Conservation (phyloP, 768 basidiomycete species). For the Tricholoma terreum region DNA sequence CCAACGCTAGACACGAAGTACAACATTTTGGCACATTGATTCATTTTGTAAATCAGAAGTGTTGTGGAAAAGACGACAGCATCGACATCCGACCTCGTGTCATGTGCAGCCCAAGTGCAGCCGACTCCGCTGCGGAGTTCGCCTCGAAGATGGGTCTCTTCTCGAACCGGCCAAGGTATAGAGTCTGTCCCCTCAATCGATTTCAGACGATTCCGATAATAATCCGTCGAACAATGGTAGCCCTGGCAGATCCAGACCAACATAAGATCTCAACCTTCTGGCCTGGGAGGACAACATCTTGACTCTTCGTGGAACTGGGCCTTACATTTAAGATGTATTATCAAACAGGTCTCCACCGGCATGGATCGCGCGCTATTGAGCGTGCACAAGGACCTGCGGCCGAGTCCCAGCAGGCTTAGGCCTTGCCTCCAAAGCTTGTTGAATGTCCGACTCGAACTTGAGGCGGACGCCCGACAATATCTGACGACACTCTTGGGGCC, state of each 20-base stretch:
- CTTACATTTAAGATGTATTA: neutral
- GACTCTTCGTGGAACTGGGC: conserved; percentile 28
- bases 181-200: conserved; percentile 30
- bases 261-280: neutral
- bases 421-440: too few relatives aligned
- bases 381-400: neutral
- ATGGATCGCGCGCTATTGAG: neutral
- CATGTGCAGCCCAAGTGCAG: too few relatives aligned
- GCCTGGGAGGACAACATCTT: conserved; percentile 7
- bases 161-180: conserved; percentile 36
- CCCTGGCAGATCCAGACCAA: conserved; percentile 22
- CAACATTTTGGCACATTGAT: too few relatives aligned
- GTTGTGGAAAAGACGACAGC: too few relatives aligned
- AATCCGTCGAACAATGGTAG: conserved; percentile 21
- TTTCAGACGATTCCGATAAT: conserved; percentile 26
- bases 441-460: too few relatives aligned
- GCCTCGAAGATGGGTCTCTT: conserved; percentile 15
- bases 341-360: neutral
- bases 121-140: conserved; percentile 34
- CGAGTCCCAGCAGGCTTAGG: too few relatives aligned
- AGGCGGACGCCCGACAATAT: too few relatives aligned
- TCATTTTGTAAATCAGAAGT: too few relatives aligned
- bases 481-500: too few relatives aligned
- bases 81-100: too few relatives aligned
- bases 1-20: too few relatives aligned